Percentiles rank a stretch among this genome's conserved stretches.
These are phyloP conservation scores for Fonsecaea pugnacius DNA, from an alignment of 2,329 filamentous ascomycete species.

Conservation along the genomic window DNA sequence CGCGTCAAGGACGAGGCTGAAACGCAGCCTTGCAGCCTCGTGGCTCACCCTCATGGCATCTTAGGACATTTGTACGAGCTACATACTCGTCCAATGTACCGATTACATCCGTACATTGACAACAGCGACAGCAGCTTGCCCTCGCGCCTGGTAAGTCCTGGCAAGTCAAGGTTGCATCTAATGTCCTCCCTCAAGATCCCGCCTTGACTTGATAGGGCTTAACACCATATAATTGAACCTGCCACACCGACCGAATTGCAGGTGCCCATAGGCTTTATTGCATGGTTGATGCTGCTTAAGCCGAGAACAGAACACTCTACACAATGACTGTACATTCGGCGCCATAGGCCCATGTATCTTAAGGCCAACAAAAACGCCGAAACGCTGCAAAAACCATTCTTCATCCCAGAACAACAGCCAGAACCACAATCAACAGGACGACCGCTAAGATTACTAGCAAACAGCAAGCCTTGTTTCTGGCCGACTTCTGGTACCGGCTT, in stretches of 20 bases:
- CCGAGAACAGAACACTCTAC: neutral
- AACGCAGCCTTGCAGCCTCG: conserved; percentile 14
- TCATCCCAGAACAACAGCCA: conserved; percentile 77
- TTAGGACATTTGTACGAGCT: neutral
- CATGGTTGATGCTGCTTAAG: neutral
- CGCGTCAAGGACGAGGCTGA: conserved; percentile 21
- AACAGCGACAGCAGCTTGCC: neutral
- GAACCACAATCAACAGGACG: conserved; percentile 83
- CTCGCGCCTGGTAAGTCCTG: neutral
- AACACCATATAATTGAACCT: neutral
- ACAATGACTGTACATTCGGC: conserved; percentile 17
- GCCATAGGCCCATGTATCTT: neutral
- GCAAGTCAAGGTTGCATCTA: neutral
- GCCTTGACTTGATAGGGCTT: neutral
- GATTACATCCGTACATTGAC: neutral
- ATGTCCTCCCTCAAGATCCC: neutral
- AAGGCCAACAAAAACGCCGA: conserved; percentile 9
- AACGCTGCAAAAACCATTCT: neutral
- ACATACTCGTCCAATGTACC: neutral
- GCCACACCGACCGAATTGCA: neutral
- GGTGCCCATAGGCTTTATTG: neutral
- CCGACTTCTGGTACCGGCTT: conserved; percentile 91
- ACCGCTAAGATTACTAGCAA: conserved; percentile 84
- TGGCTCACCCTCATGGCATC: neutral
- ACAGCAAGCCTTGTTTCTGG: conserved; percentile 92